Evolutionary conservation across 1,284 basidiomycete species (phyloP), one percentile per base, ranked within the genome.

Genomic region (Rhodotorula sp.): DNA sequence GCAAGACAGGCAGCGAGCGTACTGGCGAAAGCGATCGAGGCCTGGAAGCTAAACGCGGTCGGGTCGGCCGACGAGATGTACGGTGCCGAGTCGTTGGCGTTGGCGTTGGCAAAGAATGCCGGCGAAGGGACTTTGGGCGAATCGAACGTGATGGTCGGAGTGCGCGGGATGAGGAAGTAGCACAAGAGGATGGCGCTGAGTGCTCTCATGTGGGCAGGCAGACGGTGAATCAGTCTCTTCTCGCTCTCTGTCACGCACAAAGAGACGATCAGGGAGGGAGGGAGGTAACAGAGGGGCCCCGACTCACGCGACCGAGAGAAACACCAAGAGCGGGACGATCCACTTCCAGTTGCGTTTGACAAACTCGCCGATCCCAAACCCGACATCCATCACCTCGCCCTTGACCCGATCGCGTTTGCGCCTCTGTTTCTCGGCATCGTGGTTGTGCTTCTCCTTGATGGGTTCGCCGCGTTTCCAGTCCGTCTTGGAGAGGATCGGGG

Each of bases 141-240:
- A 45, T 56, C 61, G 66, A 71, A 71, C 17, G 62, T 62, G 66
- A 71, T 48, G n/a, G 62, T 62, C 10, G 69, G 69, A 7, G 63
- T 60, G 44, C 69, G 66, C 1, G 69, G 69, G 26, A 71, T 58
- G 33, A 64, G 60, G 55, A 71, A 71, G 60, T 68, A 71, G 62
- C 66, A 59, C 30, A 64, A 45, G 14, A 71, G 26, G 66, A 71
- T 65, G 22, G 54, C 45, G 53, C 69, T 70, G 64, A 0, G 44
- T 14, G 37, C 14, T 1, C 10, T 1, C 10, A 15, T 29, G 15
- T 6, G 24, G n/a, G n/a, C 4, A 14, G 33, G 6, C 4, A n/a
- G n/a, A n/a, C 7, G 6, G 18, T 4, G 6, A 2, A n/a, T 61
- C 54, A 57, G 30, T 20, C 6, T 10, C 20, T 8, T 3, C 24